These are phyloP conservation scores for Leccinum fuscescens DNA, from an alignment of 1,284 basidiomycete genomes.

Conservation along the genomic window DNA sequence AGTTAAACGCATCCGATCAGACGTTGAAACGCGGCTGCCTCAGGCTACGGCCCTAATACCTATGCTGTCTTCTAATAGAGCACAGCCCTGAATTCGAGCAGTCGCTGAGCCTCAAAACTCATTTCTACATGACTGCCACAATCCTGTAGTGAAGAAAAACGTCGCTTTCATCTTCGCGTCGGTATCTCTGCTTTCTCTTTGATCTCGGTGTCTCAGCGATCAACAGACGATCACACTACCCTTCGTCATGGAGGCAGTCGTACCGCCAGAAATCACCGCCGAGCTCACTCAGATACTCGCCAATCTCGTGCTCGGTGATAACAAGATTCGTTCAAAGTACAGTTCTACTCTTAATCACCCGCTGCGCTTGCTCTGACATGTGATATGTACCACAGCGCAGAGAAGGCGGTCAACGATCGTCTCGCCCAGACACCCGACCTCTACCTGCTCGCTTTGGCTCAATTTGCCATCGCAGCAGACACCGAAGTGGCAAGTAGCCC, in stretches of 20 bases:
- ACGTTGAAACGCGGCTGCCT: neutral
- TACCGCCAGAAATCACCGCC: constrained; percentile 61
- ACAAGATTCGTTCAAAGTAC: constrained; percentile 66
- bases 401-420: constrained; percentile 74
- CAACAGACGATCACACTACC: neutral
- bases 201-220: constrained; percentile 3
- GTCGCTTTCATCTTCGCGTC: neutral
- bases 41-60: neutral
- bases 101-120: neutral
- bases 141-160: neutral
- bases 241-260: constrained; percentile 43
- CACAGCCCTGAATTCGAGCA: neutral
- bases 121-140: neutral
- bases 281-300: constrained; percentile 80
- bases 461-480: constrained; percentile 70
- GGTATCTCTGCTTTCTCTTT: neutral
- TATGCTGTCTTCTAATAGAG: neutral
- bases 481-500: constrained; percentile 62
- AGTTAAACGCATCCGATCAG: neutral
- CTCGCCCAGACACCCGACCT: constrained; percentile 72
- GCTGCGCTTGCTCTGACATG: constrained; percentile 1
- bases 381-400: constrained; percentile 49
- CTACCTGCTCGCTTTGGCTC: constrained; percentile 70
- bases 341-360: neutral
- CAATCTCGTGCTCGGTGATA: constrained; percentile 77